Evolutionary conservation across 1,284 basidiomycete genomes (phyloP), one percentile per base, ranked within the genome.

Genomic region (Ceratobasidium sp.): DNA sequence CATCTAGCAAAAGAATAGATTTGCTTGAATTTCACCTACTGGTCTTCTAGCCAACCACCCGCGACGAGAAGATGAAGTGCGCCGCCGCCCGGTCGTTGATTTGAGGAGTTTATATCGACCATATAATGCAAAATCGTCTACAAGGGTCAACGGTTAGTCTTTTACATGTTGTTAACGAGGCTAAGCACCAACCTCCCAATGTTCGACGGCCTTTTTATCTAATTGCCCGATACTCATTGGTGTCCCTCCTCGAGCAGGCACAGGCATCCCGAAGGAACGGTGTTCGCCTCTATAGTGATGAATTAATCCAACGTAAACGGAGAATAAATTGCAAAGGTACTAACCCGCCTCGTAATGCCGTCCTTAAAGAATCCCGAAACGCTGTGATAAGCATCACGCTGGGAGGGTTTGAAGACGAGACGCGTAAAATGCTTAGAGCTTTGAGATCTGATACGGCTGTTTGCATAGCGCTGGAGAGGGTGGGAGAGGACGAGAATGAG

Each of bases 101-200:
- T 90, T 81, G 88, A 86, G 83, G 91, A 90, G 56, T 90, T 90
- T 75, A 91, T 94, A 9, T 94, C 94, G 1, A 99, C 98, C 97
- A 99, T 98, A 84, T 95, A 99, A 86, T 99, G 97, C 71, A 99
- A 89, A 82, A 99, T 98, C 0, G 95, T 96, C 95, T 96, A 81
- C 18, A 4, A 51, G n/a, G n/a, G n/a, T 63, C 58, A 28, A 20
- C 10, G 0, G 20, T 26, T 6, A 39, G 33, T 26, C 10, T 9
- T 70, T 79, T 60, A 33, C 46, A 73, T 67, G 53, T 79, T 81
- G 72, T n/a, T 12, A 51, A 53, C 49, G 44, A 23, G 64, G 63
- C 13, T 64, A 68, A 58, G 63, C 56, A 84, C 89, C 81, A 82
- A 94, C 95, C 90, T 99, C 98, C 97, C 98, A 99, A 78, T 95